phyloP scores from a whole-genome alignment of 805 yeast genomes.

The Wickerhamiella kurtzmanii region DNA sequence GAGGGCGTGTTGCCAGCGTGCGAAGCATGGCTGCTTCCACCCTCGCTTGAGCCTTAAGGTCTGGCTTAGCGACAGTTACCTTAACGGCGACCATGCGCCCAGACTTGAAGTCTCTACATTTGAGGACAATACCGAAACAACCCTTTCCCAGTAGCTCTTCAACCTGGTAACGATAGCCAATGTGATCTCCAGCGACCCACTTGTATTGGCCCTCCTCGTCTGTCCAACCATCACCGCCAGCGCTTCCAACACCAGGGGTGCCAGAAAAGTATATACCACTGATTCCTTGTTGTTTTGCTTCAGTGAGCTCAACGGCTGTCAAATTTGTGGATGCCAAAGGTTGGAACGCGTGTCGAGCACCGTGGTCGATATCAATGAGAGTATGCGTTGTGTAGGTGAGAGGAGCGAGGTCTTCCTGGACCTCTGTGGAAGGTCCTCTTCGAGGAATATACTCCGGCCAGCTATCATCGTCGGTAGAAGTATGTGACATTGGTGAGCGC shows the following conservation, averaged over 20 bases:
- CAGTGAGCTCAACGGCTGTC: conserved; percentile 48
- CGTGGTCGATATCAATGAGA: conserved; percentile 2
- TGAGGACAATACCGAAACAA: conserved; percentile 67
- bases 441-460: neutral
- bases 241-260: conserved; percentile 14
- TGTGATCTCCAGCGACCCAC: conserved; percentile 48
- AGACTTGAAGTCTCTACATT: conserved; percentile 53
- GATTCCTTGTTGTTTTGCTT: conserved; percentile 35
- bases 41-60: conserved; percentile 65
- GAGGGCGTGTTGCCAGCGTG: conserved; percentile 27
- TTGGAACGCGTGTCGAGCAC: conserved; percentile 15
- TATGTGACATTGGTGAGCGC: neutral
- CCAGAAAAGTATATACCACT: conserved; percentile 39
- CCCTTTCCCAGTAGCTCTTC: conserved; percentile 54
- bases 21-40: conserved; percentile 60
- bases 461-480: neutral
- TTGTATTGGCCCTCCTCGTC: conserved; percentile 52
- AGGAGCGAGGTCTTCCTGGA: neutral
- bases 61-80: conserved; percentile 57
- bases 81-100: conserved; percentile 55
- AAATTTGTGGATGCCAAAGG: conserved; percentile 21
- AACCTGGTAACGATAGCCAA: conserved; percentile 61
- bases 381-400: neutral
- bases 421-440: neutral
- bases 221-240: conserved; percentile 16